phyloP scores from a whole-genome alignment of 2,329 filamentous ascomycete genomes.

The Diaporthe sp. region DNA sequence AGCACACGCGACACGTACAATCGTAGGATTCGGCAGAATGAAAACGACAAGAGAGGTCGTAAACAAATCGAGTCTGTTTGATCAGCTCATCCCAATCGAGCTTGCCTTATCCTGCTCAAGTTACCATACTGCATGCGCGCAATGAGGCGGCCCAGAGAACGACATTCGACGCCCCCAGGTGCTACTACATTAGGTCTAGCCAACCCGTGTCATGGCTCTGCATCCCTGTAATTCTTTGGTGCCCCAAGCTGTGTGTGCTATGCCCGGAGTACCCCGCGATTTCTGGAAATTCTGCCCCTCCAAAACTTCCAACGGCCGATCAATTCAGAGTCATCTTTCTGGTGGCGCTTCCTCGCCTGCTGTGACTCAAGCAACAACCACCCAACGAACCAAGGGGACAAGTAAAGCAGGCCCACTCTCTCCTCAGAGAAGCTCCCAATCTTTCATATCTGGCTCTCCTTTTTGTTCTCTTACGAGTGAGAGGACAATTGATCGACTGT shows the following conservation, averaged over 20 bases:
- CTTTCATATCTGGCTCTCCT: neutral
- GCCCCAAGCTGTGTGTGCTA: conserved; percentile 9
- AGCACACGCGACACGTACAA: neutral
- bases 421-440: neutral
- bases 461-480: neutral
- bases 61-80: too few species aligned
- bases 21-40: too few species aligned
- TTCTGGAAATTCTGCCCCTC: conserved; percentile 36
- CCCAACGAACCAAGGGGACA: neutral
- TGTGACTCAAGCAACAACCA: conserved; percentile 36
- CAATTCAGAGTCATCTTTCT: conserved; percentile 34
- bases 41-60: neutral
- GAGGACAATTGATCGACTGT: conserved; percentile 34
- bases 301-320: conserved; percentile 35
- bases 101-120: neutral
- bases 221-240: neutral
- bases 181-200: conserved; percentile 20
- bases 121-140: neutral
- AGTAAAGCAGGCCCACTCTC: conserved; percentile 4
- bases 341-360: conserved; percentile 2
- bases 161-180: neutral
- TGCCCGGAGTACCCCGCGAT: conserved; percentile 36
- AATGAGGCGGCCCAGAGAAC: neutral
- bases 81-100: neutral
- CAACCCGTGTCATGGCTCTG: neutral